Evolutionary conservation across 179 eudicot genomes (phyloP).

Genomic region (Kewa caespitosa): DNA sequence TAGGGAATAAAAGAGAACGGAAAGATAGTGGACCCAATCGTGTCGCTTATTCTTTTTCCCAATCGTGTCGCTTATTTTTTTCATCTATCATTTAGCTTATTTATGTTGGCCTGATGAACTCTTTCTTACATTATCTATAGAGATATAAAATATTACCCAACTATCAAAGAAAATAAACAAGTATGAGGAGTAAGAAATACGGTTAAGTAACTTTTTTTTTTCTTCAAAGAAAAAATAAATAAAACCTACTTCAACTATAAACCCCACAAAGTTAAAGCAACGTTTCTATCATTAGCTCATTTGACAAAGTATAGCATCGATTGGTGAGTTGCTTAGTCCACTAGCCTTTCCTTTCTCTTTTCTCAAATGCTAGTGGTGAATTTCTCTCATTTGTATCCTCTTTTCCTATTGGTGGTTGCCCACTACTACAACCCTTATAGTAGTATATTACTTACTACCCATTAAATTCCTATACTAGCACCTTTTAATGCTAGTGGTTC

Average conservation of each 20-base stretch:
- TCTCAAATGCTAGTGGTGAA: slow-evolving; percentile 35
- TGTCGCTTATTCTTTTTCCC: not conserved
- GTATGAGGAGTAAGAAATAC: not conserved
- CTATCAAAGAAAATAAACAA: not conserved
- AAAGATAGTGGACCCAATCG: too few species aligned
- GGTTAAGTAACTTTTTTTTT: not conserved
- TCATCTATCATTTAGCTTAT: not conserved
- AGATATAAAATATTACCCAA: not conserved
- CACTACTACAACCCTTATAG: slow-evolving; percentile 19
- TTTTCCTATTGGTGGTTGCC: slow-evolving; percentile 22
- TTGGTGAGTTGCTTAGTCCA: slow-evolving; percentile 38
- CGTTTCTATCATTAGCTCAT: slow-evolving; percentile 37
- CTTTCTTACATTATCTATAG: not conserved
- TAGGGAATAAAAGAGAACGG: not conserved
- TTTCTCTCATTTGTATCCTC: slow-evolving; percentile 16
- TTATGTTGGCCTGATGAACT: not conserved
- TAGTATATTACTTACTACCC: slow-evolving; percentile 15
- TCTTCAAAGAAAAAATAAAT: too few species aligned
- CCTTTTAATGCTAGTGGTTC: slow-evolving; percentile 42
- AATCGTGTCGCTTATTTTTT: not conserved
- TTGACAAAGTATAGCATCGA: slow-evolving; percentile 37
- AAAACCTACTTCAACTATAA: slow-evolving; percentile 32
- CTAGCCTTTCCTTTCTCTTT: slow-evolving; percentile 28
- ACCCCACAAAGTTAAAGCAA: slow-evolving; percentile 33
- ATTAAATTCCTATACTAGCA: slow-evolving; percentile 25